These are phyloP conservation scores for Colletotrichum gigasporum DNA, from an alignment of 2,329 filamentous ascomycete species.

Conservation along the genomic window DNA sequence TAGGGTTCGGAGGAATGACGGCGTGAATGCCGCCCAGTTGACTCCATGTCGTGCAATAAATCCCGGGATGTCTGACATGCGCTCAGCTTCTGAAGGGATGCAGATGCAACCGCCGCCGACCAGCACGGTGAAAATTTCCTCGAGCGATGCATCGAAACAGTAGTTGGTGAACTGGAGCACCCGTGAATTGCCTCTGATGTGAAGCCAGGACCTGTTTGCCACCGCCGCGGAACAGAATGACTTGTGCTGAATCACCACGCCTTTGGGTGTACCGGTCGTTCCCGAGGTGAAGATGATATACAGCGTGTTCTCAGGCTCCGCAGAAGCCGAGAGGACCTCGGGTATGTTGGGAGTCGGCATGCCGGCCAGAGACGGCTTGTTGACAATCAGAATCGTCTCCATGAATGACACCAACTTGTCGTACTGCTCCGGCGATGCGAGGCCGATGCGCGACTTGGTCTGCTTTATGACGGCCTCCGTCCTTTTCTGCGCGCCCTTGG, in stretches of 20 bases:
- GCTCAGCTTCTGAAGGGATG: constrained; percentile 48
- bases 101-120: constrained; percentile 54
- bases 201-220: constrained; percentile 14
- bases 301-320: not conserved
- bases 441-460: not conserved
- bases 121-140: constrained; percentile 62
- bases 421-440: not conserved
- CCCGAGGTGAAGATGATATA: constrained; percentile 63
- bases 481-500: constrained; percentile 2
- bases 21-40: constrained; percentile 65
- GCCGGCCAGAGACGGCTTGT: not conserved
- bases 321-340: not conserved
- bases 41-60: constrained; percentile 60
- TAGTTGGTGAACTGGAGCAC: constrained; percentile 58
- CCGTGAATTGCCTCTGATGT: not conserved
- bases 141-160: constrained; percentile 61
- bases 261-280: constrained; percentile 60
- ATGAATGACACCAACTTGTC: not conserved
- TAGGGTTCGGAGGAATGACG: constrained; percentile 60
- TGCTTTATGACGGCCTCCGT: constrained; percentile 13
- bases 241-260: constrained; percentile 50
- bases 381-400: not conserved
- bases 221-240: constrained; percentile 36
- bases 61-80: constrained; percentile 55
- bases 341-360: not conserved